Evolutionary conservation across 2,329 filamentous ascomycete genomes (phyloP).

Genomic region (Westerdykella aurantiaca): DNA sequence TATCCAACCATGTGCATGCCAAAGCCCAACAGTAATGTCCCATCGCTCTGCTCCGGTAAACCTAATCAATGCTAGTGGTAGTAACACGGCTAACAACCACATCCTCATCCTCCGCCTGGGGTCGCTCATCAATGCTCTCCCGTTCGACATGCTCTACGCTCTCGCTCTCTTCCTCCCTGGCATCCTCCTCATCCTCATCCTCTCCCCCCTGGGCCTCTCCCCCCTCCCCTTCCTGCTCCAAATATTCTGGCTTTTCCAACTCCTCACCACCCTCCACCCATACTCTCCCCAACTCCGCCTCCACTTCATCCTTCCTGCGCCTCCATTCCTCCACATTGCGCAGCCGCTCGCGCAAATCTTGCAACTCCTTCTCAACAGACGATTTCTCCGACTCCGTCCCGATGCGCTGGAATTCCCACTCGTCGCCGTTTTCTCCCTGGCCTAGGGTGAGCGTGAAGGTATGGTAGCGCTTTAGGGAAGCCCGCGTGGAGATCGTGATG

Average conservation of each 20-base stretch:
- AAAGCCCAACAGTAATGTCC: no score
- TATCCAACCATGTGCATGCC: no score
- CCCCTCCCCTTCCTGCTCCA: constrained; percentile 8
- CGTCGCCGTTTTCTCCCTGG: constrained; percentile 70
- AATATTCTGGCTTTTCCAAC: constrained; percentile 35
- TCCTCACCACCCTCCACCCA: constrained; percentile 48
- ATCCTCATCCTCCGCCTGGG: no score
- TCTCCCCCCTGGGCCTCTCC: background rate
- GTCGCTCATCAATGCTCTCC: background rate
- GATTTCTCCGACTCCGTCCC: constrained; percentile 91
- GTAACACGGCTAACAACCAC: no score
- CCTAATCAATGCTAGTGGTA: no score
- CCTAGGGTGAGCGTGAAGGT: constrained; percentile 84
- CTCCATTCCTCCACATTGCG: constrained; percentile 82
- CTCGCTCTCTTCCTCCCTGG: background rate
- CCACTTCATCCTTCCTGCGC: constrained; percentile 69
- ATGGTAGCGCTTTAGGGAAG: constrained; percentile 92
- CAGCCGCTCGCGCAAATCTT: constrained; percentile 74
- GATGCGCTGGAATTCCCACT: constrained; percentile 90
- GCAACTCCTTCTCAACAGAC: constrained; percentile 83
- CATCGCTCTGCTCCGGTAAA: no score
- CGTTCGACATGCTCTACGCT: background rate
- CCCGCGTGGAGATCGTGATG: constrained; percentile 92
- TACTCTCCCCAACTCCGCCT: constrained; percentile 66
- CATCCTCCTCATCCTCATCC: background rate